phyloP scores from a whole-genome alignment of 2,329 filamentous ascomycete genomes.

The Trichophyton rubrum region DNA sequence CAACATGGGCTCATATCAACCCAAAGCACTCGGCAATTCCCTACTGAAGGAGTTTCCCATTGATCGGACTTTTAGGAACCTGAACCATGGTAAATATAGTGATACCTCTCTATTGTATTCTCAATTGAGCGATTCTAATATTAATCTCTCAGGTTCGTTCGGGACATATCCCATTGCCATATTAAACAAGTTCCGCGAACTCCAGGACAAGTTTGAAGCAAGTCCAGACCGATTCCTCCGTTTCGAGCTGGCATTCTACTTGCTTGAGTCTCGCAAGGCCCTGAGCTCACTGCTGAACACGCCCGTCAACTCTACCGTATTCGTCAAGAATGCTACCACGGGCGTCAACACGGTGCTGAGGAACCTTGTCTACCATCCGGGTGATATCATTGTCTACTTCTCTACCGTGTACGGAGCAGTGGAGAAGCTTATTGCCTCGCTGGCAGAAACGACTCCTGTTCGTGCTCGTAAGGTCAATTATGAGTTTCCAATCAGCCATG shows the following conservation, averaged over 20 bases:
- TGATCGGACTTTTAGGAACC: conserved; percentile 52
- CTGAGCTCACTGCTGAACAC: conserved; percentile 56
- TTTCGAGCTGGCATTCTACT: conserved; percentile 48
- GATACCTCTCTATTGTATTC: neutral
- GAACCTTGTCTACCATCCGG: conserved; percentile 53
- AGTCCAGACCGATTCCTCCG: conserved; percentile 66
- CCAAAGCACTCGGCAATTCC: conserved; percentile 38
- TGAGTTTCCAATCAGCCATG: conserved; percentile 57
- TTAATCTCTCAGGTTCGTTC: conserved; percentile 47
- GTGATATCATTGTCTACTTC: conserved; percentile 67
- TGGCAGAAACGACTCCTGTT: conserved; percentile 53
- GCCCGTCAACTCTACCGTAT: conserved; percentile 54
- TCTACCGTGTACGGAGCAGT: conserved; percentile 67
- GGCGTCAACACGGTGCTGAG: conserved; percentile 61
- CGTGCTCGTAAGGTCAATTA: conserved; percentile 45
- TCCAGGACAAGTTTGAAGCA: conserved; percentile 55
- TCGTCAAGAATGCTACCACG: conserved; percentile 69
- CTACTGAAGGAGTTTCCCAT: conserved; percentile 58
- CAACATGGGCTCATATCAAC: conserved; percentile 1
- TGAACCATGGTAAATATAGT: conserved; percentile 50
- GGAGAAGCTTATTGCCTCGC: conserved; percentile 58
- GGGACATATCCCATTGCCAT: conserved; percentile 59
- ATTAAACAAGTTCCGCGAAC: conserved; percentile 46
- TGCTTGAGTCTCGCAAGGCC: conserved; percentile 53
- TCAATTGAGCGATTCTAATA: neutral